phyloP scores from a whole-genome alignment of 257 asterid species.

The Solanum rostratum region DNA sequence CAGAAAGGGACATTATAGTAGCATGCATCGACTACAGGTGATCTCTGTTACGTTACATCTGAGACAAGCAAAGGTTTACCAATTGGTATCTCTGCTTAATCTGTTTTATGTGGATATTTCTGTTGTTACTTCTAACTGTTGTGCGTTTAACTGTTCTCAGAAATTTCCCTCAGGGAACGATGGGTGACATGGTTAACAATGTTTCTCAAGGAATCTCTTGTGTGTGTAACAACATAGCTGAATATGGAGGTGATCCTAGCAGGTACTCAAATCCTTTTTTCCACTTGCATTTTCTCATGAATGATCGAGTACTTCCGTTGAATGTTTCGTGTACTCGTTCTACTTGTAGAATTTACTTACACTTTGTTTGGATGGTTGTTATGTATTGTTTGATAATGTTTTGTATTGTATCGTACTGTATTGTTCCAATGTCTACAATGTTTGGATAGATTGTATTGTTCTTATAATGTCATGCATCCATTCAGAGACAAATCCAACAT shows the following conservation, averaged over 20 bases:
- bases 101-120: too few relatives aligned
- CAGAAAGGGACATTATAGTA: conserved; percentile 86
- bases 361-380: too few relatives aligned
- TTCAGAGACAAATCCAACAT: too few relatives aligned
- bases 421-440: too few relatives aligned
- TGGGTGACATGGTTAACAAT: conserved; percentile 81
- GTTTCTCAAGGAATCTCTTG: conserved; percentile 89
- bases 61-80: not conserved
- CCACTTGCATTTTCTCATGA: not conserved
- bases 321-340: not conserved
- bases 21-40: conserved; percentile 98
- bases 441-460: too few relatives aligned
- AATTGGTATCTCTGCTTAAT: not conserved
- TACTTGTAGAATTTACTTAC: conserved; percentile 36
- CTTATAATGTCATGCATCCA: too few relatives aligned
- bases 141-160: conserved; percentile 20
- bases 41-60: not conserved
- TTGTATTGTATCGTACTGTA: too few relatives aligned
- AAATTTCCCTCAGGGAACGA: conserved; percentile 97
- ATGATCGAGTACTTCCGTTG: not conserved
- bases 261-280: conserved; percentile 26
- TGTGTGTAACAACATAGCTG: conserved; percentile 71
- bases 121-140: not conserved
- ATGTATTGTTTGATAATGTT: too few relatives aligned
- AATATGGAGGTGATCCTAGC: conserved; percentile 91